A percentile compares a stretch with the other conserved stretches of the same genome.
Conservation (phyloP, 2,329 filamentous ascomycete genomes). For the Fusarium poae region DNA sequence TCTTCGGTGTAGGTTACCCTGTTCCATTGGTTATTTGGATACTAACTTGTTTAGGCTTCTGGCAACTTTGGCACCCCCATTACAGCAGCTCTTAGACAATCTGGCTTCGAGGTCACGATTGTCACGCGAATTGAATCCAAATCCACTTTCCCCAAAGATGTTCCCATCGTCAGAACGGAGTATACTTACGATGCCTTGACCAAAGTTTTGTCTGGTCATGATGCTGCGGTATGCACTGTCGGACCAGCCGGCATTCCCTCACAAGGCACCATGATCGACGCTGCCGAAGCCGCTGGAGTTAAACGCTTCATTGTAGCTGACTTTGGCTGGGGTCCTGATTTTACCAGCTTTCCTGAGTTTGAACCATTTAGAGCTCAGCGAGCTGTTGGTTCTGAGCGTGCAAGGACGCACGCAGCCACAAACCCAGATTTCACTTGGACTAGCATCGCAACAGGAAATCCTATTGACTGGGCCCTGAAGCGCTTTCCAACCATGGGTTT, state of each 20-base stretch:
- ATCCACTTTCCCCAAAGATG: constrained; percentile 17
- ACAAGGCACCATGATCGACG: constrained; percentile 35
- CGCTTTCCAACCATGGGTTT: constrained; percentile 35
- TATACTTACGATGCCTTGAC: constrained; percentile 19
- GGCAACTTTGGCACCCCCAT: constrained; percentile 40
- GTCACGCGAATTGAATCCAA: constrained; percentile 34
- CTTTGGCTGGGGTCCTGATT: constrained; percentile 34
- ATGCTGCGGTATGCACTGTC: constrained; percentile 24
- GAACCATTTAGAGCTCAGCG: constrained; percentile 30
- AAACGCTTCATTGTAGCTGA: constrained; percentile 34
- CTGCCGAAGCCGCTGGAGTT: constrained; percentile 30
- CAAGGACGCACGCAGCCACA: constrained; percentile 2
- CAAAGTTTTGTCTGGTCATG: constrained; percentile 15
- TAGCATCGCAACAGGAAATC: constrained; percentile 27
- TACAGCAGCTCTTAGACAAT: constrained; percentile 29
- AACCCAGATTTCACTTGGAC: constrained; percentile 35
- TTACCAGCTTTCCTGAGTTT: constrained; percentile 32
- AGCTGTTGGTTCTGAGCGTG: constrained; percentile 11
- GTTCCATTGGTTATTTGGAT: rapidly evolving
- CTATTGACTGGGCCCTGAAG: constrained; percentile 37
- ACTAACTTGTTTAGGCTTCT: constrained; percentile 29
- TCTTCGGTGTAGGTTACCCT: constrained; percentile 25
- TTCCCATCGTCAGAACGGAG: constrained; percentile 3
- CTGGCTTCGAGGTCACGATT: constrained; percentile 27
- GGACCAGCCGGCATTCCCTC: constrained; percentile 27